Evolutionary conservation across 202 grass and related monocot species (phyloP), one percentile per base, ranked within the genome.

Genomic region (Panicum hallii): DNA sequence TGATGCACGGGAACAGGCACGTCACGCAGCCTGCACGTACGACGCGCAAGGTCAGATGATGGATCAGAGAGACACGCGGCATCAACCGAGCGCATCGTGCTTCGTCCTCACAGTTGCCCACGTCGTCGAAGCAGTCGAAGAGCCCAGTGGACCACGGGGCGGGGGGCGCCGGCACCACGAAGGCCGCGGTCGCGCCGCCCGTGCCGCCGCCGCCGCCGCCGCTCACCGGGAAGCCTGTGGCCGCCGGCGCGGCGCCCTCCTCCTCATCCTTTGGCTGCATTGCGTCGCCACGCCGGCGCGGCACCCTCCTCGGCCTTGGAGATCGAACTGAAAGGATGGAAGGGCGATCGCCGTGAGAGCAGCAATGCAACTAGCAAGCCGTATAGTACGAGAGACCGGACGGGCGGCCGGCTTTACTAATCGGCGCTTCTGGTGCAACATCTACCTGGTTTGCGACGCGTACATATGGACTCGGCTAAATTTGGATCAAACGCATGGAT

Each of bases 61-160:
- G 5, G 0, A 45, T 9, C 43, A 45, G 2, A 45, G 43, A 45
- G 43, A 45, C 43, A 45, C 43, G 43, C 43, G 43, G 9, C 43
- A 45, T 45, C 45, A 47, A 9, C 9, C 11, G 9, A 38, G 36
- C 36, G 36, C 36, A 3, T 38, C 36, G 36, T 2, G 32, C 32
- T 48, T 50, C 52, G 52, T 8, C 7, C 79, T 63, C 87, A 94
- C 94, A 94, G 84, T 79, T 94, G 42, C 77, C 13, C 77, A 75
- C 50, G 69, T 97, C 94, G 60, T 97, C 91, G 78, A 86, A 93
- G 88, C 94, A 97, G 82, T 90, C 82, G 85, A 78, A 97, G 61
- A 97, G 94, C 0, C 91, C 94, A 9, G 94, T 90, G 42, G 94
- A 92, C 94, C 94, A 97, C 0, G 89, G 55, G 26, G 83, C 87